phyloP scores from a whole-genome alignment of 2,329 filamentous ascomycete species.

The Hypomyces perniciosus region DNA sequence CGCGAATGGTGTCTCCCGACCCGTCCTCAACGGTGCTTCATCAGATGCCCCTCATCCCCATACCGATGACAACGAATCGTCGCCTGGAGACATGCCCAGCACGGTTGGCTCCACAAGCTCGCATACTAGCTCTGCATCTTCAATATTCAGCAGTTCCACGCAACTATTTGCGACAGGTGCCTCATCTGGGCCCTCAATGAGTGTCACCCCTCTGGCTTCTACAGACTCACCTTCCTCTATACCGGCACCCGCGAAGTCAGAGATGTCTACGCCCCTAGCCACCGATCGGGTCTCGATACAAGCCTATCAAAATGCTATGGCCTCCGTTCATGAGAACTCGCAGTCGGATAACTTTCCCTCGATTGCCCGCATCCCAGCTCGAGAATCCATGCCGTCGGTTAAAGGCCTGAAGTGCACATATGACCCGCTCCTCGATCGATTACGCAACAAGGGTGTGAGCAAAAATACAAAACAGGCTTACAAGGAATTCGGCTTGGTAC shows the following conservation, averaged over 20 bases:
- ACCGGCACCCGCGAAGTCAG: slow-evolving; percentile 46
- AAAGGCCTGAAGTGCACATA: slow-evolving; percentile 55
- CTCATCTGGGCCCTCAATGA: slow-evolving; percentile 38
- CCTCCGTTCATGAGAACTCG: slow-evolving; percentile 25
- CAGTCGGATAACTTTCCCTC: slow-evolving; percentile 29
- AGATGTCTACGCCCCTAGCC: slow-evolving; percentile 47
- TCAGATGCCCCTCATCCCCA: slow-evolving; percentile 24
- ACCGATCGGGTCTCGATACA: slow-evolving; percentile 29
- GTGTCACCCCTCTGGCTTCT: slow-evolving; percentile 17
- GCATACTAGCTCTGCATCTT: slow-evolving; percentile 63
- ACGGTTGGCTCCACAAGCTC: slow-evolving; percentile 68
- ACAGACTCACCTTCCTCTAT: slow-evolving; percentile 48
- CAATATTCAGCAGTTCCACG: slow-evolving; percentile 56
- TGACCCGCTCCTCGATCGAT: slow-evolving; percentile 53
- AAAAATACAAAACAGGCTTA: slow-evolving; percentile 56
- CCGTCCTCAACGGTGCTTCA: slow-evolving; percentile 17
- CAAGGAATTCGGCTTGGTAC: slow-evolving; percentile 60
- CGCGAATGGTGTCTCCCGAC: slow-evolving; percentile 18
- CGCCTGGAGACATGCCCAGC: slow-evolving; percentile 61
- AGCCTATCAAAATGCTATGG: slow-evolving; percentile 21
- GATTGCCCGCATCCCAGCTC: slow-evolving; percentile 45
- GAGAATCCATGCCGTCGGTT: slow-evolving; percentile 48
- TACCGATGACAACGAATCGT: slow-evolving; percentile 52
- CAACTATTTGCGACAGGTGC: slow-evolving; percentile 36
- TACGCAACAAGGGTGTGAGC: slow-evolving; percentile 43